Evolutionary conservation across 1,139 yeast genomes (phyloP).

Genomic region (Kluyveromyces marxianus): DNA sequence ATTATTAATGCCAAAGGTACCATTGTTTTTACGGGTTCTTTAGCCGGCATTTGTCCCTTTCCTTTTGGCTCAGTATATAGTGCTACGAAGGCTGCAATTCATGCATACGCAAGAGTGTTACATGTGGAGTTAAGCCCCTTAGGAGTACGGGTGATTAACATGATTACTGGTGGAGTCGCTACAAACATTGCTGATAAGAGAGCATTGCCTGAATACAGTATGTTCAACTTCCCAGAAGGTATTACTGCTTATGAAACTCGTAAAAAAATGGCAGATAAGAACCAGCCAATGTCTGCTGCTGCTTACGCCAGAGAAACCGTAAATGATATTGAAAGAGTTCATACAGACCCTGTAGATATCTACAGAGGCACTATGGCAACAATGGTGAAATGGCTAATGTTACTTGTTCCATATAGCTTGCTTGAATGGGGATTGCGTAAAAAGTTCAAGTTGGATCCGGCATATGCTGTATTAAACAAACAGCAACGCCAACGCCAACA

Average conservation of each 20-base stretch:
- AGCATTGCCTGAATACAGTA: conserved; percentile 47
- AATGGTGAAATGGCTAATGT: conserved; percentile 32
- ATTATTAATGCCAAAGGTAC: conserved; percentile 64
- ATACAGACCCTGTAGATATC: conserved; percentile 37
- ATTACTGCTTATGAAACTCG: conserved; percentile 43
- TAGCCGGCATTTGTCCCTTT: conserved; percentile 59
- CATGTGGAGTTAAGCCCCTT: conserved; percentile 67
- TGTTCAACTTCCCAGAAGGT: conserved; percentile 48
- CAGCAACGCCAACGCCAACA: conserved; percentile 8
- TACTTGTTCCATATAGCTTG: conserved; percentile 41
- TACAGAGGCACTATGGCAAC: conserved; percentile 51
- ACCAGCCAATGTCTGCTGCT: conserved; percentile 52
- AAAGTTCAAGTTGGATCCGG: conserved; percentile 41
- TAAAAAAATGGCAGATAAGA: conserved; percentile 52
- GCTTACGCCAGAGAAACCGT: conserved; percentile 50
- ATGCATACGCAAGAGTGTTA: conserved; percentile 55
- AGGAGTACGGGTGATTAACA: conserved; percentile 63
- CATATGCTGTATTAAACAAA: conserved; percentile 25
- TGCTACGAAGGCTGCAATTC: conserved; percentile 73
- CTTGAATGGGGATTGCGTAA: conserved; percentile 39
- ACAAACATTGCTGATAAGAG: conserved; percentile 56
- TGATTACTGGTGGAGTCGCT: conserved; percentile 60
- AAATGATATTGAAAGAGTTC: conserved; percentile 35
- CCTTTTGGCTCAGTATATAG: conserved; percentile 66
- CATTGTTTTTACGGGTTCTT: conserved; percentile 68